Base-by-base conservation (phyloP, 2,329 filamentous ascomycete genomes). In the Fusarium guadeloupense region DNA sequence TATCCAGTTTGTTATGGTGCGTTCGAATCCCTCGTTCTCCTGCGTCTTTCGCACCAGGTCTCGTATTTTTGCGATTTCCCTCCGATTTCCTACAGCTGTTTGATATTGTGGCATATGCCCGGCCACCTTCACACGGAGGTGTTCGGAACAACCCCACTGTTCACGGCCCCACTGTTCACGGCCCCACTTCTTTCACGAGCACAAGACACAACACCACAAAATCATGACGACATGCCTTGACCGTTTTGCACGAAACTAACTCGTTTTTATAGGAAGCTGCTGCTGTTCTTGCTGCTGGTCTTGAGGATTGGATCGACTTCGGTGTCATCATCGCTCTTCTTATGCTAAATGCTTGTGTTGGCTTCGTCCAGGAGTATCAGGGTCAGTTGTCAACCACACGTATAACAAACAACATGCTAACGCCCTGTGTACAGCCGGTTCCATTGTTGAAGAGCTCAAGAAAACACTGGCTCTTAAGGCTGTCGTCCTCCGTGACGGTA, bases 231-330 rank as follows among this genome's bases (percentile, higher is more conserved):
- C 48, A 30, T 41, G 26, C n/a, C n/a, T n/a, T n/a, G n/a, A n/a
- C n/a, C n/a, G n/a, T n/a, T n/a, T n/a, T n/a, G n/a, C n/a, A n/a
- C n/a, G n/a, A n/a, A n/a, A n/a, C 26, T 30, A 30, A 30, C 26
- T 12, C 7, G 9, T 30, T 13, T 25, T 9, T 42, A 39, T 61
- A 88, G 86, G 59, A 63, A 51, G 84, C 86, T 77, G 90, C 91
- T 60, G 90, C 90, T 68, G 82, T 93, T 72, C 84, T 96, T 55
- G 92, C 92, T 74, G 91, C 89, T 60, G 91, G 90, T 86, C 86
- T 96, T 35, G 78, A 90, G 77, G 90, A 95, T 71, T 96, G 92
- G 92, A 90, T 96, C 64, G 92, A 96, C 81, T 94, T 96, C 72
- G 92, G 91, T 83, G 92, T 96, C 72, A 96, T 96, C 68, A 92